A percentile compares a stretch with the other conserved stretches of the same genome.
These are phyloP conservation scores for Leccinum fuscescens DNA, from an alignment of 1,284 basidiomycete genomes.

Conservation along the genomic window DNA sequence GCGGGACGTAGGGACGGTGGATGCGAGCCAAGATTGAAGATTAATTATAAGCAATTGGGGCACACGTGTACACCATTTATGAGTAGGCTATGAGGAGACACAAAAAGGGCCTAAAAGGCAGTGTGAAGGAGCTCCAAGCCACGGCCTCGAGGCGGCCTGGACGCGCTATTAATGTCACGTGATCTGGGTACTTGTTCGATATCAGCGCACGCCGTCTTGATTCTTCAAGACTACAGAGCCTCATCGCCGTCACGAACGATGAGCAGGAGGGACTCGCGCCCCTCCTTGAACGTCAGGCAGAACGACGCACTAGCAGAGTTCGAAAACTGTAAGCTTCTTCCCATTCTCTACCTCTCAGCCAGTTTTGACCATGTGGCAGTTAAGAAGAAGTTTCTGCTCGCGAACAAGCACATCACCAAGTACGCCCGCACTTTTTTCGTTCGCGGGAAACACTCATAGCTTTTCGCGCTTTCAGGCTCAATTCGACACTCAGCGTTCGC, in stretches of 20 bases:
- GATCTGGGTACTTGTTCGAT: slow-evolving; percentile 31
- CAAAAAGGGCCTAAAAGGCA: slow-evolving; percentile 26
- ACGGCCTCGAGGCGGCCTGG: slow-evolving; percentile 31
- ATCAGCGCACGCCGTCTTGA: slow-evolving; percentile 31
- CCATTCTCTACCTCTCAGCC: background rate
- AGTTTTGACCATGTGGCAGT: slow-evolving; percentile 47
- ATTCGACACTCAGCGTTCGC: slow-evolving; percentile 76
- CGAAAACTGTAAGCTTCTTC: slow-evolving; percentile 65
- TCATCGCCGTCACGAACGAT: slow-evolving; percentile 49
- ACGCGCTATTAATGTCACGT: slow-evolving; percentile 30
- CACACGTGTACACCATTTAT: slow-evolving; percentile 25
- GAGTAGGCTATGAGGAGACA: slow-evolving; percentile 13
- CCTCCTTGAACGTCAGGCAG: slow-evolving; percentile 63
- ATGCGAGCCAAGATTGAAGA: slow-evolving; percentile 15
- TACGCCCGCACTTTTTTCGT: slow-evolving; percentile 32
- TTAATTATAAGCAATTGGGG: slow-evolving; percentile 1
- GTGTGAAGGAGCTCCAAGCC: slow-evolving; percentile 20
- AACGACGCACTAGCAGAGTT: slow-evolving; percentile 79
- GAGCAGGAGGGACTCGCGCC: slow-evolving; percentile 79
- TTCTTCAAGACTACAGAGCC: slow-evolving; percentile 18
- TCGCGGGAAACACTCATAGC: slow-evolving; percentile 9
- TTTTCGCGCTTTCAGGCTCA: slow-evolving; percentile 52
- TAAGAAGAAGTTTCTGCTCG: slow-evolving; percentile 86
- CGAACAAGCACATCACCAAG: slow-evolving; percentile 88
- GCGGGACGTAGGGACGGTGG: slow-evolving; percentile 32